These are phyloP conservation scores for Myrica gale DNA, from an alignment of 306 rosid genomes.

Conservation along the genomic window DNA sequence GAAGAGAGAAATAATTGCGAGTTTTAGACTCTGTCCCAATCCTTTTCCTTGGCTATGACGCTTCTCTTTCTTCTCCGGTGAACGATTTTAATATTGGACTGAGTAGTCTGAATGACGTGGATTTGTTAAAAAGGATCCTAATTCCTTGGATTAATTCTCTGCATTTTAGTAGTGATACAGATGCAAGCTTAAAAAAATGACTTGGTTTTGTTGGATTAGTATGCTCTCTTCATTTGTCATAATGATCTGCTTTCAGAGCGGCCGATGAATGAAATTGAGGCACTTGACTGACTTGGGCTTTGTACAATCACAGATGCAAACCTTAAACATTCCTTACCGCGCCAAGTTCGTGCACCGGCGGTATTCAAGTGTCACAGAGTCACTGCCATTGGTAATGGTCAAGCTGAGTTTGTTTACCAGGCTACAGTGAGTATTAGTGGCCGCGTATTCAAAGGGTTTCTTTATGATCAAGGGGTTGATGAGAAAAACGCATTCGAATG, in stretches of 20 bases:
- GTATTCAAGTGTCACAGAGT: constrained; percentile 80
- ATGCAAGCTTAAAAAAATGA: not conserved
- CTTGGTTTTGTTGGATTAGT: not conserved
- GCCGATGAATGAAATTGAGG: not conserved
- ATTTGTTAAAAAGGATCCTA: not conserved
- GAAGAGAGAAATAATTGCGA: too few relatives aligned
- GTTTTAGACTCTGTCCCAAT: too few relatives aligned
- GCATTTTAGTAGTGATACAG: not conserved
- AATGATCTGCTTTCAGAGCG: not conserved
- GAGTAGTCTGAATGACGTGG: not conserved
- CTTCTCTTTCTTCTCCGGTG: too few relatives aligned
- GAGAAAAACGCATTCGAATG: constrained; percentile 39
- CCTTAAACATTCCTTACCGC: constrained; percentile 58
- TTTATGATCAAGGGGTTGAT: constrained; percentile 75
- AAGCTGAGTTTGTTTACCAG: constrained; percentile 64
- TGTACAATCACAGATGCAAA: constrained; percentile 50
- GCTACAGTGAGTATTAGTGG: constrained; percentile 77
- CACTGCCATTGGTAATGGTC: constrained; percentile 63
- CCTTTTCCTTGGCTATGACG: too few relatives aligned
- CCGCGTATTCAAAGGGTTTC: constrained; percentile 75
- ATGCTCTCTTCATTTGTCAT: not conserved
- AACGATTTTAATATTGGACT: not conserved
- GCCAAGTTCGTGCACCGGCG: constrained; percentile 64
- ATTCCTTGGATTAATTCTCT: not conserved
- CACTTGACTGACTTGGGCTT: not conserved